These are phyloP conservation scores for Erythrophleum fordii DNA, from an alignment of 306 rosid genomes.

Conservation along the genomic window DNA sequence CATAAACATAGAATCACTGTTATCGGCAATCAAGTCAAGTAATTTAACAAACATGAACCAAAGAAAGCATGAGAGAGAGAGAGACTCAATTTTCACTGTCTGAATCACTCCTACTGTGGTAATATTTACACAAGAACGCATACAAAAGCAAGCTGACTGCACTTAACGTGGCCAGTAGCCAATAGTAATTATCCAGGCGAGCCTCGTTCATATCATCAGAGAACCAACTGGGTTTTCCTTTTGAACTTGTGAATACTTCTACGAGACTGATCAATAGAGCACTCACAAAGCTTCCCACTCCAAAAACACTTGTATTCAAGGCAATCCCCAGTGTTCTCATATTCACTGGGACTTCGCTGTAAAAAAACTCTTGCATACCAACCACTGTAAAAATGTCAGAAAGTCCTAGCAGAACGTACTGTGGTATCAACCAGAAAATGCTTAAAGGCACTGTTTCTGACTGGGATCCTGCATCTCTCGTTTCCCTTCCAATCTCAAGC, in stretches of 20 bases:
- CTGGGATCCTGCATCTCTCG: conserved; percentile 40
- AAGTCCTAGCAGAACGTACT: conserved; percentile 79
- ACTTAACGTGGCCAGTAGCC: conserved; percentile 70
- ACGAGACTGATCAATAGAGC: conserved; percentile 71
- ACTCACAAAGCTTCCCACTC: conserved; percentile 93
- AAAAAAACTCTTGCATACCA: conserved; percentile 96
- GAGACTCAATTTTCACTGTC: conserved; percentile 46
- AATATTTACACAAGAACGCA: conserved; percentile 62
- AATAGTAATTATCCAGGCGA: conserved; percentile 75
- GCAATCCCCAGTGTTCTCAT: conserved; percentile 94
- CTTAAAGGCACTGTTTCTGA: conserved; percentile 59
- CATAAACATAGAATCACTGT: no score
- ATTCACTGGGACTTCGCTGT: conserved; percentile 76
- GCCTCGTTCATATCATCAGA: conserved; percentile 86
- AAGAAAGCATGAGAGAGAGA: neutral
- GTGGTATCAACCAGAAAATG: conserved; percentile 92
- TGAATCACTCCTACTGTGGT: conserved; percentile 46
- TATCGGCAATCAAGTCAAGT: neutral
- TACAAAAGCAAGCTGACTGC: conserved; percentile 60
- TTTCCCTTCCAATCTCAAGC: conserved; percentile 53
- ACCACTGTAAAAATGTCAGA: conserved; percentile 94
- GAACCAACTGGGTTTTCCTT: conserved; percentile 76
- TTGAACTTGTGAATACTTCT: conserved; percentile 54
- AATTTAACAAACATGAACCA: neutral
- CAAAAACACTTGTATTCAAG: conserved; percentile 81